Evolutionary conservation across 164 flowering plant species (phyloP).

Genomic region (Stephania japonica): DNA sequence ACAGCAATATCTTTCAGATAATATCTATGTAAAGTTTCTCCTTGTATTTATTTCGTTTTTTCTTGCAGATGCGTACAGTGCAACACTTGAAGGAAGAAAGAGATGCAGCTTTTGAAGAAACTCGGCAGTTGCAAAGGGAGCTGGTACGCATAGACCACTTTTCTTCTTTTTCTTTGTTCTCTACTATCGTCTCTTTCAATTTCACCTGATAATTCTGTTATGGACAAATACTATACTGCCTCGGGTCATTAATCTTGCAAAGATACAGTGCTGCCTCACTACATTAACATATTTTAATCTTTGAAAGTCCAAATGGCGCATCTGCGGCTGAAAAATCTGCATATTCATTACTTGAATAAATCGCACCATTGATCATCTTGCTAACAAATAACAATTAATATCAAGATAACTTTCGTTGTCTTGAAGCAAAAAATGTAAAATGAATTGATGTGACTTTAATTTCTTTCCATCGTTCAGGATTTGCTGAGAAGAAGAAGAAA

Average conservation of each 20-base stretch:
- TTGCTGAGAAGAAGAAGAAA: slow-evolving; percentile 41
- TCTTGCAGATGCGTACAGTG: slow-evolving; percentile 31
- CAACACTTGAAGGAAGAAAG: slow-evolving; percentile 61
- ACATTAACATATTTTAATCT: background rate
- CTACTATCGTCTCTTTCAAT: too few relatives aligned
- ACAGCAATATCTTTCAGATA: background rate
- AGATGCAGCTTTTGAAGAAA: slow-evolving; percentile 59
- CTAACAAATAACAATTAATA: too few relatives aligned
- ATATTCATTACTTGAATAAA: background rate
- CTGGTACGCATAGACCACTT: slow-evolving; percentile 41
- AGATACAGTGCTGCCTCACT: background rate
- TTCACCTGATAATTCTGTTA: too few relatives aligned
- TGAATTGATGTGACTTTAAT: background rate
- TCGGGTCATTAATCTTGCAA: too few relatives aligned
- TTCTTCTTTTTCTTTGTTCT: background rate
- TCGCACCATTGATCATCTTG: too few relatives aligned
- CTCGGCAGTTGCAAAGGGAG: slow-evolving; percentile 62
- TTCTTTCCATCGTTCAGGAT: slow-evolving; percentile 37
- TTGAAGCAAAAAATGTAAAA: too few relatives aligned
- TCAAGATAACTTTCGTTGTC: background rate
- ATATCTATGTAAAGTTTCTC: background rate
- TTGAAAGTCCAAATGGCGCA: background rate
- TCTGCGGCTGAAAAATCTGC: background rate
- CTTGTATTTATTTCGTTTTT: background rate
- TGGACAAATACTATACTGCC: too few relatives aligned